Base-by-base conservation (phyloP, 495 filamentous ascomycete genomes). In the Podospora fimiseda region DNA sequence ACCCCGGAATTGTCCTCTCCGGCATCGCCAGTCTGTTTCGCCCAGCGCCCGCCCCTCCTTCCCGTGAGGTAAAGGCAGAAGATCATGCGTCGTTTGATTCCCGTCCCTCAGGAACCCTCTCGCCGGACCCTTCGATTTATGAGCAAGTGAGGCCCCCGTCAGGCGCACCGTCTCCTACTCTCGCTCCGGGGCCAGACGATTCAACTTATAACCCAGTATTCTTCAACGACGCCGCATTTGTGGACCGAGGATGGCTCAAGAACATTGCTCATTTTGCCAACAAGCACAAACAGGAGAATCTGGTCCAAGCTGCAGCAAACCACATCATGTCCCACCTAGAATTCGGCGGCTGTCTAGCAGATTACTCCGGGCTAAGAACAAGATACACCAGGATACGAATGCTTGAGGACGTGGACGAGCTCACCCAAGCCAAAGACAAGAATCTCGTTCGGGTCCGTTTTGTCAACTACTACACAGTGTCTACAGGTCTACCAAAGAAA, bases 391-490 rank as follows among this genome's bases (percentile, higher is more conserved):
- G 67, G 23, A 66, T 96, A 13, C 74, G 84, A 44, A 74, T 64
- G 11, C 64, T 95, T n/a, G 90, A 94, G 57, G 81, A 85, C 53
- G 73, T 82, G 6, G 72, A 84, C 47, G 74, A 78, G 16, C 49
- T 61, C n/a, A 59, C 51, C 8, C 43, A 40, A 13, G 38, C 42
- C 9, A 44, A 39, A 2, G 21, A 23, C 11, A 20, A 49, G 20
- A 40, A 15, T 2, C 21, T 43, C 1, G 50, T 62, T 47, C 73
- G 80, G 48, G 77, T 92, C 9, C 76, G 89, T 2, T 95, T 96
- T 60, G 74, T 88, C 38, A 95, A 96, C 60, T 96, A 95, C 65
- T 96, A 93, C 61, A 95, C 92, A 8, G 77, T 86, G 21, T 90
- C 88, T 50, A 86, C 85, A 3, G 90, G 89, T 2, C 70, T 72